These are phyloP conservation scores for Sequoiadendron giganteum DNA, from an alignment of 75 land plant genomes.

Conservation along the genomic window DNA sequence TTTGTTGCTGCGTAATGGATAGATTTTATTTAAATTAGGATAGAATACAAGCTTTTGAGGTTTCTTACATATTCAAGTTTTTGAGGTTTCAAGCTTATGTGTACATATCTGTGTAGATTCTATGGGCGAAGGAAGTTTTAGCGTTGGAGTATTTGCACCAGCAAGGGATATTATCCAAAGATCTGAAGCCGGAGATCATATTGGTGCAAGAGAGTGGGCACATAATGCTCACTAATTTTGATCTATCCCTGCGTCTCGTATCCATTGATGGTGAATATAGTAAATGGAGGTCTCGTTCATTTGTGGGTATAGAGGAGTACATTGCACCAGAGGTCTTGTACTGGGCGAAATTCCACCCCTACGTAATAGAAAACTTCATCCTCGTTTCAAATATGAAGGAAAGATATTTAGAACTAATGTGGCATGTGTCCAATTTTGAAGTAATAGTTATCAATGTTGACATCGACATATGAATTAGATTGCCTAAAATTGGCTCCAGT, in stretches of 20 bases:
- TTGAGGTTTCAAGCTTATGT: neutral
- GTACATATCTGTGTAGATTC: conserved; percentile 6
- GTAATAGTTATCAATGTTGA: too few species aligned
- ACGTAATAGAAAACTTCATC: too few species aligned
- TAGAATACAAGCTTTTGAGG: too few species aligned
- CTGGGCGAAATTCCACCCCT: conserved; percentile 18
- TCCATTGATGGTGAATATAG: neutral
- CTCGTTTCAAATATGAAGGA: too few species aligned
- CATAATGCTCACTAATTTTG: conserved; percentile 30
- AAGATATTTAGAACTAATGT: too few species aligned
- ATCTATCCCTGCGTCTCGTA: conserved; percentile 12
- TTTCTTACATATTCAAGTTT: too few species aligned
- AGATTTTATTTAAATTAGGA: too few species aligned
- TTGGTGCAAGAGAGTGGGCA: conserved; percentile 26
- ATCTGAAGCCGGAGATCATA: conserved; percentile 33
- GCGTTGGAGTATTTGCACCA: conserved; percentile 36
- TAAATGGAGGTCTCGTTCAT: conserved; percentile 39
- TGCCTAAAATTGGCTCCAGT: too few species aligned
- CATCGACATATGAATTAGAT: too few species aligned
- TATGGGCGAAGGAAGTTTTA: conserved; percentile 38
- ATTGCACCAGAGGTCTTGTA: conserved; percentile 28
- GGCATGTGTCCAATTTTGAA: too few species aligned
- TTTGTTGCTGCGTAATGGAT: too few species aligned
- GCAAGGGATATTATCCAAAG: conserved; percentile 33
- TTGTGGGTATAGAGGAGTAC: conserved; percentile 32